Evolutionary conservation across 208 protist species (phyloP).

Genomic region (Crithidia sp.): DNA sequence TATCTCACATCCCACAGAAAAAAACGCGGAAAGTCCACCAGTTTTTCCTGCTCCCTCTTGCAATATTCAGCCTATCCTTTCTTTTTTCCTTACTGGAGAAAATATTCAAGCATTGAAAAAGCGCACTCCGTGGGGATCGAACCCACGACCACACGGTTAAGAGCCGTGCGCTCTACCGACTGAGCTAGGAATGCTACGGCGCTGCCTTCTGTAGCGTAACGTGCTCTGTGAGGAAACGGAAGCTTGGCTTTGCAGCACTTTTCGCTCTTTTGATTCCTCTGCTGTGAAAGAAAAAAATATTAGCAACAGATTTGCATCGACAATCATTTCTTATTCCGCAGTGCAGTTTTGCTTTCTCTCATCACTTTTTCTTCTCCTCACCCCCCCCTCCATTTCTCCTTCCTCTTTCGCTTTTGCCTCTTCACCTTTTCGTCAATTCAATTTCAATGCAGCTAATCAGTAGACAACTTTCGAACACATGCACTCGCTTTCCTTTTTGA

Average conservation of each 20-base stretch:
- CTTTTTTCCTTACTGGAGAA: too few relatives aligned
- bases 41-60: too few relatives aligned
- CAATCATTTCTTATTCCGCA: too few relatives aligned
- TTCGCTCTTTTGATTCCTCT: background rate
- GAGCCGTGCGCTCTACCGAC: slow-evolving; percentile 97
- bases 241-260: background rate
- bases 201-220: background rate
- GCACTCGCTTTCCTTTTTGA: background rate
- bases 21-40: too few relatives aligned
- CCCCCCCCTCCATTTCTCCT: too few relatives aligned
- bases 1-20: too few relatives aligned
- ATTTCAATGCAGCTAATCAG: background rate
- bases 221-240: background rate
- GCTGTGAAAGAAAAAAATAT: too few relatives aligned
- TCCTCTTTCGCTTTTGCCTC: too few relatives aligned
- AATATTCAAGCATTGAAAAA: slow-evolving; percentile 19
- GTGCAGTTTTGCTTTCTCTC: too few relatives aligned
- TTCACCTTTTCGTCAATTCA: background rate
- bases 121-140: slow-evolving; percentile 92
- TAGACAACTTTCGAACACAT: background rate
- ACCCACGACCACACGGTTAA: slow-evolving; percentile 98
- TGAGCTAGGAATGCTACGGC: slow-evolving; percentile 91
- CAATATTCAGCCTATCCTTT: too few relatives aligned
- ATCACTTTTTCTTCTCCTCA: too few relatives aligned
- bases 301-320: too few relatives aligned